Evolutionary conservation across 78 protist genomes (phyloP), one percentile per base, ranked within the genome.

Genomic region (Planoprotostelium fungivorum): DNA sequence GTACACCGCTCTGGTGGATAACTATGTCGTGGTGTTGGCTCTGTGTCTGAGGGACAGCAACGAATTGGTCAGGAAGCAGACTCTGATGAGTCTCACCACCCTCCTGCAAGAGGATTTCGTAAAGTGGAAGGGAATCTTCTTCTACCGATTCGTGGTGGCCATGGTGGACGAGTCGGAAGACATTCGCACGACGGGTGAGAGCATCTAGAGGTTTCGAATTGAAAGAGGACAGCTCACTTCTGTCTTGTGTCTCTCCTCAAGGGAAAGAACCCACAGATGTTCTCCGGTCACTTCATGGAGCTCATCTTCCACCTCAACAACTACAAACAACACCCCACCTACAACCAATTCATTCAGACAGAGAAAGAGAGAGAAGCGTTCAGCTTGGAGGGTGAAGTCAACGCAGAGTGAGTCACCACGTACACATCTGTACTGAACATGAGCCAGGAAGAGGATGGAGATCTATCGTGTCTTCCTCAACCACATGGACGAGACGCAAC

Each of bases 81-180:
- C 97, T 1, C 86, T 96, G 38, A 87, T 91, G 36, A 38, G 89
- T 1, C 92, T 95, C 73, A 91, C 96, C 9, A 73, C 93, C 9
- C 91, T 94, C 36, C 83, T 96, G 36, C 95, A 94, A 39, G 96
- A 96, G 83, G 96, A 93, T 84, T 96, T 90, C 88, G 89, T 96
- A 63, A 96, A 96, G 87, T 94, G 96, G 97, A 94, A 91, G 85
- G 96, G 96, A 23, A 39, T 89, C 37, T 89, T 96, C 29, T 94
- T 96, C 88, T 96, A 83, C 89, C 85, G 94, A 28, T 94, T 94
- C 51, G 88, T 93, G 23, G 92, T 87, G 37, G n/a, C 95, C 35
- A 86, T 94, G 28, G 95, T 94, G 28, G 97, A 96, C 38, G 91
- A 93, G 0, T 87, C 91, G 0, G 73, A 51, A 16, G 73, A 51